Evolutionary conservation across 129 eudicot species (phyloP).

Genomic region (Cynara cardunculus): DNA sequence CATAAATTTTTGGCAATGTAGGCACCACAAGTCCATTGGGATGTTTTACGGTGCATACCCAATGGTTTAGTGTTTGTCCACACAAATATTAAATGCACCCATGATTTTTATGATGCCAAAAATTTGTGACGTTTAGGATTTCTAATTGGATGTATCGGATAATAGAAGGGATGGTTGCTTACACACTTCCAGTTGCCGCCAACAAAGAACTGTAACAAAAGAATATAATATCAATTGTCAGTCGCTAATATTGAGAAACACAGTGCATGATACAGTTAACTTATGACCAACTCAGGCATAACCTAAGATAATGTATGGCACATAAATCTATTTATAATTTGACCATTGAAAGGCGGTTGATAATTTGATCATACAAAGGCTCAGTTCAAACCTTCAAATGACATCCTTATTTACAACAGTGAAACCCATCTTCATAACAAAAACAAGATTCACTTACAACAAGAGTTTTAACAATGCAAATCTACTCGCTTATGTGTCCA

Average conservation of each 20-base stretch:
- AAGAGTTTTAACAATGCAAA: background rate
- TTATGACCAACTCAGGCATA: background rate
- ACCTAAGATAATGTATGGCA: background rate
- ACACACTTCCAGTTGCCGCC: constrained; percentile 99
- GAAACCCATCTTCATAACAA: background rate
- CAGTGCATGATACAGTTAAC: background rate
- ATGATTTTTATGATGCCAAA: background rate
- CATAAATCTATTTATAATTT: background rate
- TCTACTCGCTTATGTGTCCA: background rate
- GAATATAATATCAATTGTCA: constrained; percentile 2
- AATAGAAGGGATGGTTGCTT: constrained; percentile 37
- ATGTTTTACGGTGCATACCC: background rate
- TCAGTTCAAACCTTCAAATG: background rate
- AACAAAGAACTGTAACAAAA: constrained; percentile 83
- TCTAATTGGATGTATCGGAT: background rate
- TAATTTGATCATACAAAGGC: constrained; percentile 8
- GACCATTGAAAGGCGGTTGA: background rate
- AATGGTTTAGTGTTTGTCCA: constrained; percentile 4
- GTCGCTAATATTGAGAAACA: constrained; percentile 7
- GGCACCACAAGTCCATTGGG: background rate
- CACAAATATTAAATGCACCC: background rate
- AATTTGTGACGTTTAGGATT: background rate
- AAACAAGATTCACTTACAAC: constrained; percentile 3
- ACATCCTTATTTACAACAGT: background rate
- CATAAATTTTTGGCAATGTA: background rate